Evolutionary conservation across 345 rosid species (phyloP).

Genomic region (Aquilaria malaccensis): DNA sequence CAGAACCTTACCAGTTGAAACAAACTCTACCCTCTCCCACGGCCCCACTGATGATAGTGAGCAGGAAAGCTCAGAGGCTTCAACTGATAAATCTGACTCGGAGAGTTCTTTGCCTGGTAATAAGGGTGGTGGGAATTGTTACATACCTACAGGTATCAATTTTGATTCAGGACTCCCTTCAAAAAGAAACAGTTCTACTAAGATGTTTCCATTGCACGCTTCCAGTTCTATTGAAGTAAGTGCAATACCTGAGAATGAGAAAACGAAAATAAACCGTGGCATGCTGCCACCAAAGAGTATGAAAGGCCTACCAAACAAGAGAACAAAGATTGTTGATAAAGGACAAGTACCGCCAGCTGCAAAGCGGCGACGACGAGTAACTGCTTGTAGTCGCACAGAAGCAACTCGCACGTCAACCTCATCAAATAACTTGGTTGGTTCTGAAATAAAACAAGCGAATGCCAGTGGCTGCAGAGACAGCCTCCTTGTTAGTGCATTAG

Average conservation of each 20-base stretch:
- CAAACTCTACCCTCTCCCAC: slow-evolving; percentile 11
- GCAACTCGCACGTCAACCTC: slow-evolving; percentile 11
- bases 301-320: slow-evolving; percentile 15
- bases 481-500: slow-evolving; percentile 8
- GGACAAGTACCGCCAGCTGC: slow-evolving; percentile 17
- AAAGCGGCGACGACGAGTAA: slow-evolving; percentile 20
- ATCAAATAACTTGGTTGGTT: slow-evolving; percentile 4
- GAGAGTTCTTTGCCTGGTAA: slow-evolving; percentile 16
- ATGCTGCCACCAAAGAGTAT: slow-evolving; percentile 12
- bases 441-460: slow-evolving; percentile 19
- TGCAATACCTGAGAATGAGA: slow-evolving; percentile 15
- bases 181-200: slow-evolving; percentile 14
- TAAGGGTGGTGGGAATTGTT: slow-evolving; percentile 13
- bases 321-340: slow-evolving; percentile 17
- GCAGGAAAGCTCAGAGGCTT: slow-evolving; percentile 21
- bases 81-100: slow-evolving; percentile 26
- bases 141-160: slow-evolving; percentile 15
- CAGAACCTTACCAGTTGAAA: slow-evolving; percentile 31
- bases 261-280: slow-evolving; percentile 7
- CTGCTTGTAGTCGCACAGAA: slow-evolving; percentile 15
- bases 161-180: slow-evolving; percentile 9
- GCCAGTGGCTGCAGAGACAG: slow-evolving; percentile 10
- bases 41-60: slow-evolving; percentile 28
- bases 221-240: slow-evolving; percentile 13
- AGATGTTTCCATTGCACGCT: slow-evolving; percentile 6